Percentiles rank a stretch among this genome's conserved stretches.
Conservation (phyloP, 2,329 filamentous ascomycete genomes). For the Apiospora sp. region DNA sequence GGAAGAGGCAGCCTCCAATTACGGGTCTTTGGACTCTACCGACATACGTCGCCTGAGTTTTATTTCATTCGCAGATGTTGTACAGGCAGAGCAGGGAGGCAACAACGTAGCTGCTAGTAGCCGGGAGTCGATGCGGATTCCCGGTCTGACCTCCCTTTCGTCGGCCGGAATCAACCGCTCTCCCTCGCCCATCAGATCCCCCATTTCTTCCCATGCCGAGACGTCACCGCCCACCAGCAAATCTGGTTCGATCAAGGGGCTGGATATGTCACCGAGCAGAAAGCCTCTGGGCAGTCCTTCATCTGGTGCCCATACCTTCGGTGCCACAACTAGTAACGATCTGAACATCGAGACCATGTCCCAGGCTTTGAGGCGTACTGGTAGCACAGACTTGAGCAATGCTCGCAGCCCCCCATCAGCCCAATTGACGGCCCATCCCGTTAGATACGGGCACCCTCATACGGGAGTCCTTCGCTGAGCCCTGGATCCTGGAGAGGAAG, state of each 20-base stretch:
- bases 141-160: conserved; percentile 69
- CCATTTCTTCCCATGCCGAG: conserved; percentile 73
- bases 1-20: conserved; percentile 74
- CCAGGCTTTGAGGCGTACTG: conserved; percentile 85
- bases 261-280: conserved; percentile 73
- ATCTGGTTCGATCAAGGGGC: conserved; percentile 74
- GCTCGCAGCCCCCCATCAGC: conserved; percentile 65
- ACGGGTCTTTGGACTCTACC: conserved; percentile 77
- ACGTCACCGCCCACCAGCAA: conserved; percentile 81
- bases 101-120: conserved; percentile 58
- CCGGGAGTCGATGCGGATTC: conserved; percentile 74
- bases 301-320: conserved; percentile 57
- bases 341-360: conserved; percentile 93
- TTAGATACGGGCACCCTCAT: conserved; percentile 29
- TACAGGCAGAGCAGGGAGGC: conserved; percentile 81
- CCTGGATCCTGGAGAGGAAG: conserved; percentile 13
- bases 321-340: conserved; percentile 65
- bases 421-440: conserved; percentile 57
- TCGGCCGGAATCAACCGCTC: conserved; percentile 68
- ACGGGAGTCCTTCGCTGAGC: neutral
- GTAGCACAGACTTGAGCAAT: conserved; percentile 77
- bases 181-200: conserved; percentile 81
- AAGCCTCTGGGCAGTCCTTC: conserved; percentile 71
- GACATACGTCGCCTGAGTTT: conserved; percentile 89
- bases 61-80: conserved; percentile 96